phyloP scores from a whole-genome alignment of 768 basidiomycete genomes.

The Leucosporidium yakuticum region DNA sequence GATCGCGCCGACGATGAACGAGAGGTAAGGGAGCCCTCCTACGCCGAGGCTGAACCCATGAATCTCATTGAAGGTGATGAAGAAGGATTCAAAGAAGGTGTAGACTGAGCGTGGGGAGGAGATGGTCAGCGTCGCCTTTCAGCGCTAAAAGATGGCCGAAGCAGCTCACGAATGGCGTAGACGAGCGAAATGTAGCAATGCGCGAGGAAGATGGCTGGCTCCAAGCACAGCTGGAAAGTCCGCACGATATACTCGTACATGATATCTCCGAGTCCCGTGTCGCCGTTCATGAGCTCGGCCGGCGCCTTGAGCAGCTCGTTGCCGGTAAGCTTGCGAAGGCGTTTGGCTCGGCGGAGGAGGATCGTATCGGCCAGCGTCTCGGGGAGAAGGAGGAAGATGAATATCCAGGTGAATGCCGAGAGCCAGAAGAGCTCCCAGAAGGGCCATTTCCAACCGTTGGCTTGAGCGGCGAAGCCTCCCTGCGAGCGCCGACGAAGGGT shows the following conservation, averaged over 20 bases:
- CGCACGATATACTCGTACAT: constrained; percentile 32
- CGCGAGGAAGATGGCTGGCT: constrained; percentile 41
- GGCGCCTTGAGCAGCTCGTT: constrained; percentile 40
- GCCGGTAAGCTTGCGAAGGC: constrained; percentile 45
- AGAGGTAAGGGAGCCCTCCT: constrained; percentile 37
- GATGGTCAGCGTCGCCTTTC: background rate
- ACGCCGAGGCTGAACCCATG: constrained; percentile 37
- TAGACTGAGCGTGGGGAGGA: background rate
- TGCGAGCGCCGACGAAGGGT: too few relatives aligned
- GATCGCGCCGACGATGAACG: constrained; percentile 36
- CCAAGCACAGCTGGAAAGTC: constrained; percentile 39
- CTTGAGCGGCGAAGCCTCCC: constrained; percentile 42
- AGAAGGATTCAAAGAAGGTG: constrained; percentile 41
- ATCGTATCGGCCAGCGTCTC: constrained; percentile 45
- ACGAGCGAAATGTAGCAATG: constrained; percentile 39
- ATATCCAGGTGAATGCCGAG: constrained; percentile 36
- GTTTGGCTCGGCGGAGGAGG: constrained; percentile 43
- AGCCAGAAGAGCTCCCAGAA: constrained; percentile 43
- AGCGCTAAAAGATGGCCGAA: too few relatives aligned
- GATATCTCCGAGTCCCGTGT: background rate
- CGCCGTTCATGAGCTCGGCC: constrained; percentile 37
- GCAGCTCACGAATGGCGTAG: constrained; percentile 19
- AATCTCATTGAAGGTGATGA: constrained; percentile 40
- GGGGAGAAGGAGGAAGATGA: constrained; percentile 42
- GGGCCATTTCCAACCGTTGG: constrained; percentile 44